Percentiles rank a stretch among this genome's conserved stretches.
These are phyloP conservation scores for Mycosphaerella arachidis DNA, from an alignment of 2,329 filamentous ascomycete genomes.

Conservation along the genomic window DNA sequence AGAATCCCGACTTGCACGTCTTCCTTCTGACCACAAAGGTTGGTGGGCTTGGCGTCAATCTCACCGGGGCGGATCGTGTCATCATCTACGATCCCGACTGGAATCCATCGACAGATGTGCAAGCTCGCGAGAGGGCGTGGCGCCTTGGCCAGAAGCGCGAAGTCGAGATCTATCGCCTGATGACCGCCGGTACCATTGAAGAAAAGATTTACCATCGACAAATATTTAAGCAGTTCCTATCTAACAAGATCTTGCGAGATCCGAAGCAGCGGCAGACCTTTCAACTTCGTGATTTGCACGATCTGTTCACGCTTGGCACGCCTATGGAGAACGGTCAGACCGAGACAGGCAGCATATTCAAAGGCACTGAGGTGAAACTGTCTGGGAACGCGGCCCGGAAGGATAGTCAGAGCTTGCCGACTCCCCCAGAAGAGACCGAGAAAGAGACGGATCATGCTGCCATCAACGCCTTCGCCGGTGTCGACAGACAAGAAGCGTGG, in stretches of 20 bases:
- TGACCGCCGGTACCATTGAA: slow-evolving; percentile 96
- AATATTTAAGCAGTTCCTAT: slow-evolving; percentile 96
- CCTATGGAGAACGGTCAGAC: slow-evolving; percentile 59
- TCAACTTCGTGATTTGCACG: slow-evolving; percentile 82
- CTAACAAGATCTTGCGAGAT: slow-evolving; percentile 92
- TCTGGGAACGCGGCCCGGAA: slow-evolving; percentile 28
- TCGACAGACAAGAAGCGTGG: slow-evolving; percentile 44
- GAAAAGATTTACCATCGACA: slow-evolving; percentile 99
- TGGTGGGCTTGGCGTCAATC: slow-evolving; percentile 85
- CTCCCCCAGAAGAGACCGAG: slow-evolving; percentile 27
- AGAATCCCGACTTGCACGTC: slow-evolving; percentile 69
- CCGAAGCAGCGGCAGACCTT: slow-evolving; percentile 91
- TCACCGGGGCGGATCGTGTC: slow-evolving; percentile 90
- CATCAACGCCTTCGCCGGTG: slow-evolving; percentile 36
- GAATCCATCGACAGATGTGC: slow-evolving; percentile 95
- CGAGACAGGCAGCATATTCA: slow-evolving; percentile 81
- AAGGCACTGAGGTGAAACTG: slow-evolving; percentile 75
- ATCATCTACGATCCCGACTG: slow-evolving; percentile 99
- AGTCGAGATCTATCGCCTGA: slow-evolving; percentile 94
- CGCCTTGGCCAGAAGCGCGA: slow-evolving; percentile 89
- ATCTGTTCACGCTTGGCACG: slow-evolving; percentile 78
- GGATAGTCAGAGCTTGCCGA: slow-evolving; percentile 28
- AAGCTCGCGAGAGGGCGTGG: slow-evolving; percentile 94
- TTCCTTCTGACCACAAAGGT: slow-evolving; percentile 95
- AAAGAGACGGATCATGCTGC: slow-evolving; percentile 13